Evolutionary conservation across 2,329 filamentous ascomycete genomes (phyloP).

Genomic region (Fusarium irregulare): DNA sequence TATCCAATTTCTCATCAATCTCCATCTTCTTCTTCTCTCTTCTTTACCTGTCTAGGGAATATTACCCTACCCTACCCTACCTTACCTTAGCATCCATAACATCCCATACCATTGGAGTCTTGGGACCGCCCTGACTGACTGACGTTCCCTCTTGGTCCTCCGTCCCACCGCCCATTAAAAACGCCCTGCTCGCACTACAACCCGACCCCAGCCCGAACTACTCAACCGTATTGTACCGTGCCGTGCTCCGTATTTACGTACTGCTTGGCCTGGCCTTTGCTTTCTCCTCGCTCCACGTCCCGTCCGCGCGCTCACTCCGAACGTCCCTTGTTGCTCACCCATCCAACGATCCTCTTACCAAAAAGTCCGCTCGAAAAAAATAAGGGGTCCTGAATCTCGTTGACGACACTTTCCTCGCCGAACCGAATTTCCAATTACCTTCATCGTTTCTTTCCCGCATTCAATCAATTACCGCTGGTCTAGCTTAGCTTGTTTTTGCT

Average conservation of each 20-base stretch:
- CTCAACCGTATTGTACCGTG: conserved; percentile 29
- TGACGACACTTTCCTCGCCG: conserved; percentile 24
- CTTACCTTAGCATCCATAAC: background rate
- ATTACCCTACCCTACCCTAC: background rate
- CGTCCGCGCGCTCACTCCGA: conserved; percentile 36
- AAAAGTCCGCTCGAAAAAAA: conserved; percentile 39
- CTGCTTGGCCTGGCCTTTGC: conserved; percentile 18
- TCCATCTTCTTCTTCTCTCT: conserved; percentile 7
- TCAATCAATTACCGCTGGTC: conserved; percentile 12
- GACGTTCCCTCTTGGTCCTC: conserved; percentile 21
- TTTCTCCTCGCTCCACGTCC: conserved; percentile 35
- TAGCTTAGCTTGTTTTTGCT: conserved; percentile 14
- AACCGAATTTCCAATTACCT: conserved; percentile 16
- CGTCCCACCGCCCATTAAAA: conserved; percentile 46
- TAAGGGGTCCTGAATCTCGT: conserved; percentile 39
- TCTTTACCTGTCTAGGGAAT: conserved; percentile 17
- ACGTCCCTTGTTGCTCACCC: conserved; percentile 41
- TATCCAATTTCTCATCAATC: conserved; percentile 40
- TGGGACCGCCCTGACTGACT: conserved; percentile 32
- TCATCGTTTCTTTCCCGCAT: background rate
- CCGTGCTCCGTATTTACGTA: conserved; percentile 40
- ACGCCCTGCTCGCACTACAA: conserved; percentile 28
- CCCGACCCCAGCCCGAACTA: conserved; percentile 15
- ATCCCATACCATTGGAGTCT: background rate
- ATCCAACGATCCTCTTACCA: conserved; percentile 35